A percentile compares a stretch with the other conserved stretches of the same genome.
phyloP scores from a whole-genome alignment of 2,329 filamentous ascomycete species.

The Cercospora sesami region DNA sequence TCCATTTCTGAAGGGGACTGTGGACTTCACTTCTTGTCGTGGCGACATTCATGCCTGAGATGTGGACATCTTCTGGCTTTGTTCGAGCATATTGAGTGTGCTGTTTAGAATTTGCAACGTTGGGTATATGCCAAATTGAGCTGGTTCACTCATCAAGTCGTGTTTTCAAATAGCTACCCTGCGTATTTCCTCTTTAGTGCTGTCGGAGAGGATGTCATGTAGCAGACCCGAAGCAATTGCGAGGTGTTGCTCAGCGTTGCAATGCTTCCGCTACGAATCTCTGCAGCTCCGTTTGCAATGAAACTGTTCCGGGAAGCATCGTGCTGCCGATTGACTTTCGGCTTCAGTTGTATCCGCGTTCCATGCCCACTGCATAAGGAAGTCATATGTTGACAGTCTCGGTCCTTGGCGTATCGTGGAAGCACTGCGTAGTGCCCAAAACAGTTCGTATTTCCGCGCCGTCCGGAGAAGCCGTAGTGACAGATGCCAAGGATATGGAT shows the following conservation, averaged over 20 bases:
- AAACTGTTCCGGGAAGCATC: neutral
- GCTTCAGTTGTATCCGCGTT: neutral
- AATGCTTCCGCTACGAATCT: neutral
- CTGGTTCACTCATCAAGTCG: neutral
- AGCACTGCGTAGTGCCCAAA: neutral
- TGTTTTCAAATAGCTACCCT: neutral
- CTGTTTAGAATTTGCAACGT: neutral
- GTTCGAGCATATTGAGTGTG: neutral
- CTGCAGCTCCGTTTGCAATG: neutral
- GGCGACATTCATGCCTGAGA: neutral
- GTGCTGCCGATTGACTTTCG: neutral
- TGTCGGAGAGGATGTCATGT: neutral
- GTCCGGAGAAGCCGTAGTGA: neutral
- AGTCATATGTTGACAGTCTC: neutral
- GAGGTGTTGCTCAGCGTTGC: neutral
- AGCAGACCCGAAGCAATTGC: neutral
- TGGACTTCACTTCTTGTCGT: neutral
- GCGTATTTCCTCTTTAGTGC: neutral
- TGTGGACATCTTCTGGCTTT: neutral
- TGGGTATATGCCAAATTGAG: neutral
- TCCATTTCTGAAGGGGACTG: neutral
- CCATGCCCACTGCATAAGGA: neutral
- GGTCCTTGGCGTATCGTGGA: neutral
- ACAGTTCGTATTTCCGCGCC: neutral
- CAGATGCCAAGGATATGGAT: neutral